phyloP scores from a whole-genome alignment of 2,329 filamentous ascomycete species.

The Cladophialophora carrionii region DNA sequence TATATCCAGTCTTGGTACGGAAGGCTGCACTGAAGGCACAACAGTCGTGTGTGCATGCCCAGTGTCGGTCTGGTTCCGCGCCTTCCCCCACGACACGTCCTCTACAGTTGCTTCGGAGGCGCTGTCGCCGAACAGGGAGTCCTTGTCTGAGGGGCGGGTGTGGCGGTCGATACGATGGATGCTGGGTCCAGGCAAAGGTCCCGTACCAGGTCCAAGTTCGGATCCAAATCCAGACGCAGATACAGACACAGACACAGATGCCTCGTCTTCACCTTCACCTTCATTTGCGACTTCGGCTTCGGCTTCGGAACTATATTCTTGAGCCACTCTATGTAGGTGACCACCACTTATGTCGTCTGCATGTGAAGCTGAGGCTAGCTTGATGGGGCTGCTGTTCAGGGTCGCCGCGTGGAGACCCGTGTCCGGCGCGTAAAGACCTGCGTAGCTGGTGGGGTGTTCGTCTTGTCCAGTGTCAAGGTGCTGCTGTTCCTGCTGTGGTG shows the following conservation, averaged over 20 bases:
- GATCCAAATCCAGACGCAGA: no score
- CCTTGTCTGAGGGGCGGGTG: constrained; percentile 6
- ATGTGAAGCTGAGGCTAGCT: not conserved
- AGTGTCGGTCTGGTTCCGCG: not conserved
- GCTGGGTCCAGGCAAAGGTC: no score
- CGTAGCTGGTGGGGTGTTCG: not conserved
- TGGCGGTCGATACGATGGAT: not conserved
- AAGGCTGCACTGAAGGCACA: no score
- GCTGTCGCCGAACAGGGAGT: constrained; percentile 19
- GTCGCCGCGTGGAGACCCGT: not conserved
- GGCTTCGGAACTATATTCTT: not conserved
- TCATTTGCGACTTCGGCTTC: not conserved
- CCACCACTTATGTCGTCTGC: constrained; percentile 2
- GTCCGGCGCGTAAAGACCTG: not conserved
- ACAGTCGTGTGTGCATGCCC: not conserved
- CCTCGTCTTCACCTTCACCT: no score
- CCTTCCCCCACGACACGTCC: not conserved
- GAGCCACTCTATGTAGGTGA: not conserved
- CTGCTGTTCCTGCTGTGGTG: not conserved
- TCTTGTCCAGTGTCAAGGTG: not conserved
- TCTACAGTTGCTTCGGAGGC: not conserved
- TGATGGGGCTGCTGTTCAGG: not conserved
- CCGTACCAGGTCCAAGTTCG: not conserved
- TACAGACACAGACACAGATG: no score
- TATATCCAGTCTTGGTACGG: no score